Evolutionary conservation across 257 asterid genomes (phyloP).

Genomic region (Ophiorrhiza pumila): DNA sequence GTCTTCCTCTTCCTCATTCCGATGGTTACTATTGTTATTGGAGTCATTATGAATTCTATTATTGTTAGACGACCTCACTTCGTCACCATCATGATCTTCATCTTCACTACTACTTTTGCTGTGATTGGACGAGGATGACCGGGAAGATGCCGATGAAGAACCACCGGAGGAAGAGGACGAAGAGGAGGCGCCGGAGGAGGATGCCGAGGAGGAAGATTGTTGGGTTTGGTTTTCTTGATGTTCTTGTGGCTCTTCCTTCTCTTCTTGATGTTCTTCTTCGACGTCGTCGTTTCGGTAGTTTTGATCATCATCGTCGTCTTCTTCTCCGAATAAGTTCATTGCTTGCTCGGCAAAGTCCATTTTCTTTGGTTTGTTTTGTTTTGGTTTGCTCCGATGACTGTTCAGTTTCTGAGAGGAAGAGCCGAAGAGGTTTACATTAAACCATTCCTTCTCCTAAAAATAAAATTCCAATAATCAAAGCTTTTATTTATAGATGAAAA

Average conservation of each 20-base stretch:
- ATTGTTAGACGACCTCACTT: conserved; percentile 42
- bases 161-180: conserved; percentile 36
- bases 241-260: conserved; percentile 14
- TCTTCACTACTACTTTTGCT: conserved; percentile 45
- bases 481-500: too few relatives aligned
- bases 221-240: conserved; percentile 33
- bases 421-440: neutral
- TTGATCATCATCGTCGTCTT: conserved; percentile 41
- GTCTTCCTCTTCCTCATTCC: conserved; percentile 36
- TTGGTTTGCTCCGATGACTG: neutral
- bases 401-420: neutral
- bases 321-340: conserved; percentile 57
- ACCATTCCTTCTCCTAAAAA: too few relatives aligned
- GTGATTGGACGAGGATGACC: conserved; percentile 45
- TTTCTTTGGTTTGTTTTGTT: neutral
- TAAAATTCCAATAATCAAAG: too few relatives aligned
- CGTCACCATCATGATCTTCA: conserved; percentile 43
- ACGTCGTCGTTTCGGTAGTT: conserved; percentile 33
- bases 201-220: conserved; percentile 29
- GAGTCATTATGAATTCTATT: neutral
- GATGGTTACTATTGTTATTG: conserved; percentile 16
- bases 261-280: conserved; percentile 26
- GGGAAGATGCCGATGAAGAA: conserved; percentile 45
- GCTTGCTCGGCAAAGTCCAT: conserved; percentile 72
- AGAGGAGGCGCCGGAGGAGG: conserved; percentile 43